Base-by-base conservation (phyloP, 345 rosid species). In the Lenwebbia sp. region DNA sequence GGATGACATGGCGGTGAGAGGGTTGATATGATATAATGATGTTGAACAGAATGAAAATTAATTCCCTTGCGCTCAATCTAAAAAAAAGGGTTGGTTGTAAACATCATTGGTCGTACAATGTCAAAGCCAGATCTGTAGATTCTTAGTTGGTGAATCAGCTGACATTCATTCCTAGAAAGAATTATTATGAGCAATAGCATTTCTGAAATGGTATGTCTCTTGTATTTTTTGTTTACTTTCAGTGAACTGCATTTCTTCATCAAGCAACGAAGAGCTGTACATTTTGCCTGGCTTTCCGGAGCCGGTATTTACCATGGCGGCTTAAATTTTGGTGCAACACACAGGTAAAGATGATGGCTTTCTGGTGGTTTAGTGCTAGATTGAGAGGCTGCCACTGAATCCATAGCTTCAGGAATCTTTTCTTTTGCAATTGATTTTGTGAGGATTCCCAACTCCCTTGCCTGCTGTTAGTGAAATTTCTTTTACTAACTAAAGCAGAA, bases 261-360 rank as follows among this genome's bases (percentile, higher is more conserved):
- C 92, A 96, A 97, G 92, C 99, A 97, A 92, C 92, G 98, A 91
- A 92, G 99, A 93, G 98, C 99, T 19, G 92, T 94, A 84, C 98
- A 97, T 93, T 97, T 97, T 89, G 98, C 99, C 28, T 97, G 99
- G 99, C 98, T 97, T 90, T 96, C 99, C 84, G 98, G 99, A 87
- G 98, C 98, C 57, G 99, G 99, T 78, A 95, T 97, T 82, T 97
- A 96, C 89, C 96, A 96, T 84, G 99, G 99, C 25, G 95, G 98
- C 88, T 90, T 97, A 49, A 97, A 96, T 91, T 97, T 97, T 92
- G 99, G 99, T 90, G 94, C 98, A 82, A 98, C 96, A 85, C 96
- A 88, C 89, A 96, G 99, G 99, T 97, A 89, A 83, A 85, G 49
- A 56, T 58, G 5, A 40, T 50, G 54, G 37, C 56, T 33, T 49